These are phyloP conservation scores for Scytalidium sp. DNA, from an alignment of 2,329 filamentous ascomycete species.

Conservation along the genomic window DNA sequence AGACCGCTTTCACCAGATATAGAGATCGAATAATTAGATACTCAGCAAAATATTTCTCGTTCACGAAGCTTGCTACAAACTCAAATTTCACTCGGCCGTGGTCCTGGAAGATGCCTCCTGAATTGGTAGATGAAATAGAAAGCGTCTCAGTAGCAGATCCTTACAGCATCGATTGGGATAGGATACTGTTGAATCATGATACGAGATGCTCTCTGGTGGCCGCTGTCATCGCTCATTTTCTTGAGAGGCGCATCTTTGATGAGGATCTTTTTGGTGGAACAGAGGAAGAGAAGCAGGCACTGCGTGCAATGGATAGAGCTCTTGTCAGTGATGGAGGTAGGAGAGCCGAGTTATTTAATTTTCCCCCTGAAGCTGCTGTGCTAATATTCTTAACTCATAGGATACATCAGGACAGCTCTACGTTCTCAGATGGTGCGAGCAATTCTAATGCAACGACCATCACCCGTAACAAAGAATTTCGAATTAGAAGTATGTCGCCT, in stretches of 20 bases:
- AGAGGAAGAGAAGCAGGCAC: slow-evolving; percentile 14
- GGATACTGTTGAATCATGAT: slow-evolving; percentile 14
- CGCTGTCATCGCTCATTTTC: slow-evolving; percentile 17
- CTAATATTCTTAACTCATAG: no score
- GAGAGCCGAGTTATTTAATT: not conserved
- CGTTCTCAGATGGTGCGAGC: slow-evolving; percentile 15
- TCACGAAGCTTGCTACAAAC: slow-evolving; percentile 8
- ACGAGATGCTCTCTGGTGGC: slow-evolving; percentile 21
- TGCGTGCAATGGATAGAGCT: slow-evolving; percentile 18
- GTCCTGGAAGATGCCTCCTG: slow-evolving; percentile 8
- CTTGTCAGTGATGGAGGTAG: slow-evolving; percentile 20
- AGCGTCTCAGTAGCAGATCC: slow-evolving; percentile 19
- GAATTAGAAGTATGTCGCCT: slow-evolving; percentile 45
- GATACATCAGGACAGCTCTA: slow-evolving; percentile 16
- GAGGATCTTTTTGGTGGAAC: slow-evolving; percentile 20
- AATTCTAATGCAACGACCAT: slow-evolving; percentile 9
- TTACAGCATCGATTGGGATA: slow-evolving; percentile 18
- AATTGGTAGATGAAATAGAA: slow-evolving; percentile 18
- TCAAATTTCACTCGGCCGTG: slow-evolving; percentile 10
- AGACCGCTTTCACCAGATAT: slow-evolving; percentile 11
- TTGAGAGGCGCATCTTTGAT: slow-evolving; percentile 21
- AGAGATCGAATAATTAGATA: slow-evolving; percentile 8
- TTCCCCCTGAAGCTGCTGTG: slow-evolving; percentile 4
- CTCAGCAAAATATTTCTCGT: slow-evolving; percentile 10
- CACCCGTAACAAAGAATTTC: slow-evolving; percentile 24